Base-by-base conservation (phyloP, 2,329 filamentous ascomycete genomes). In the Ilyonectria robusta region DNA sequence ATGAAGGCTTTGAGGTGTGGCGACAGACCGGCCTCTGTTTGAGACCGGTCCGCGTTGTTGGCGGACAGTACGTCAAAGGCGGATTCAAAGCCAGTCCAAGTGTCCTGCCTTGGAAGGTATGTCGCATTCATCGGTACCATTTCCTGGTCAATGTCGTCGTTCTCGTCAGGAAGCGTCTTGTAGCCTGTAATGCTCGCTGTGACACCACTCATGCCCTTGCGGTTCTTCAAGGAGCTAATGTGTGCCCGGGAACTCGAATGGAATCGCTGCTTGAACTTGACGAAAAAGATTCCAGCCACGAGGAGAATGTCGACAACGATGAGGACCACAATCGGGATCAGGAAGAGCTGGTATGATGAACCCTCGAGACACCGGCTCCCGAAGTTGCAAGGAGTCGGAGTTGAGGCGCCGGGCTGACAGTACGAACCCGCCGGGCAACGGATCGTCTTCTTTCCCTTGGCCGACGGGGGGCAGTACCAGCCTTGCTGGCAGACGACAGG, bases 401-500 rank as follows among this genome's bases (percentile, higher is more conserved):
- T 77, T 1, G 81, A 73, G 5, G 84, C 82, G 6, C 87, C 87
- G 0, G 82, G 81, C 33, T 85, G 86, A 66, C 87, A 89, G 68
- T 85, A 89, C 3, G 80, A 79, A 26, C 86, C 86, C 9, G 77
- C 66, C 0, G 85, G 85, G 58, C 87, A 89, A 10, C 66, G 56
- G 4, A 84, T 69, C 48, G 79, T 81, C 61, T 83, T 71, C 47
- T 77, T 81, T 10, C 84, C 84, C 23, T 72, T 62, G 5, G 61
- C 61, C 5, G 71, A 61, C 2, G 61, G 37, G 1, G 86, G 86
- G 56, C 87, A 89, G 67, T 87, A 88, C 57, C 76, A 79, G 2
- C 86, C 86, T 42, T 81, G 70, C 46, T 80, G 79, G 71, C 87
- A 89, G 8, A 88, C 74, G 4, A 85, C 78, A 1, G 87, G 87